Evolutionary conservation across 257 asterid species (phyloP).

Genomic region (Solanum neorickii): DNA sequence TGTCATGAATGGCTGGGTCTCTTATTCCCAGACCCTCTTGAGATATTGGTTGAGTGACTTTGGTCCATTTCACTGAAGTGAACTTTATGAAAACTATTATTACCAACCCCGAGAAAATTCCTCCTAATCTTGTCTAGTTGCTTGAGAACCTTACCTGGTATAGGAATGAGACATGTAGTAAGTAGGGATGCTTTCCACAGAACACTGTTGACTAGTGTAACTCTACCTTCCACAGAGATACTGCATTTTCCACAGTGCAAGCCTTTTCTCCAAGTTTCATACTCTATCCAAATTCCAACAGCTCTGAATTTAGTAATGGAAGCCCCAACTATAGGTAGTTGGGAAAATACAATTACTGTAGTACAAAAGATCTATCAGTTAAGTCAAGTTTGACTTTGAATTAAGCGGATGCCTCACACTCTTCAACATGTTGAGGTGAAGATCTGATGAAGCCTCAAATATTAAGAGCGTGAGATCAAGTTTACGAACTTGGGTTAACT

Average conservation of each 20-base stretch:
- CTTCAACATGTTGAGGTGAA: background rate
- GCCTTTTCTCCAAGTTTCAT: background rate
- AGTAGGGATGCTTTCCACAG: background rate
- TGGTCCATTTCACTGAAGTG: background rate
- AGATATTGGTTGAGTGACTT: background rate
- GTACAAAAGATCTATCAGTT: background rate
- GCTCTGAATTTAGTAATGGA: background rate
- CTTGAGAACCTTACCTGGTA: background rate
- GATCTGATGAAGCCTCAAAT: background rate
- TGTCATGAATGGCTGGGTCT: background rate
- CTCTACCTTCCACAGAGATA: background rate
- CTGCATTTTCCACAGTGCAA: background rate
- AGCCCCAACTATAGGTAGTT: background rate
- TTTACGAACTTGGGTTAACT: background rate
- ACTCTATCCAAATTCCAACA: background rate
- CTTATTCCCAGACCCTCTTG: background rate
- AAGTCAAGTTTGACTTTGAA: background rate
- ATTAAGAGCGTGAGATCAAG: background rate
- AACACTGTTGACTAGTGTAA: background rate
- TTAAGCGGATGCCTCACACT: background rate
- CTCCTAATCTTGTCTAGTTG: background rate
- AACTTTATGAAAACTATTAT: background rate
- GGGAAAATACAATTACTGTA: background rate
- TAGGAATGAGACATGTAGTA: background rate
- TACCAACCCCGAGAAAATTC: background rate